Evolutionary conservation across 257 asterid genomes (phyloP), one percentile per base, ranked within the genome.

Genomic region (Haberlea rhodopensis): DNA sequence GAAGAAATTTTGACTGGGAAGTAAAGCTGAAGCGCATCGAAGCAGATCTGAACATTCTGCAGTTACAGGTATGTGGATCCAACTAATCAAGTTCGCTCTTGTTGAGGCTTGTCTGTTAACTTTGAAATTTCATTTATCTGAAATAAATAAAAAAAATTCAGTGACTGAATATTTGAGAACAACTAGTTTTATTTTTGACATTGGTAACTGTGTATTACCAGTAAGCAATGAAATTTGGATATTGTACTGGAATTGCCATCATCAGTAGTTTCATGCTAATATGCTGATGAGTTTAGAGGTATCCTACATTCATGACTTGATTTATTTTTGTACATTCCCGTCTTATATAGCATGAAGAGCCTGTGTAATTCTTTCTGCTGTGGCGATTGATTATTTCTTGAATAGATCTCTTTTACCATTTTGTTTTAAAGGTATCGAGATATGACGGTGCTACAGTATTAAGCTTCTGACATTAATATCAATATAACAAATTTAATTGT

Each of bases 1-100:
- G 95, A 66, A 83, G 65, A 76, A 77, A 73, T 73, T 64, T 56
- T 72, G 87, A 78, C 70, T 84, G 75, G 37, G 81, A 76, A 63
- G 62, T 77, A 68, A 85, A 86, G 77, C 74, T 81, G 69, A 91
- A 79, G 86, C 94, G 96, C 75, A 91, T 91, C n/a, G 91, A 88
- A 62, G 98, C 95, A 43, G 96, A 91, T 78, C 69, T 83, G 60
- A 84, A 81, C 68, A 83, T 88, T 80, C 78, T 91, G 71, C 78
- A 78, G 68, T 67, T 88, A 65, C 98, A 91, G 96, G 98, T 91
- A 71, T 63, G 45, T 1, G 52, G 48, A 26, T 13, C 43, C 40
- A 22, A 56, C 6, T 63, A 9, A 27, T 19, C 25, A 28, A 11
- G 34, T 8, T 28, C 16, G 26, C 63, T 65, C 67, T 24, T 65